These are phyloP conservation scores for Raphanus raphanistrum DNA, from an alignment of 345 rosid genomes.

Conservation along the genomic window DNA sequence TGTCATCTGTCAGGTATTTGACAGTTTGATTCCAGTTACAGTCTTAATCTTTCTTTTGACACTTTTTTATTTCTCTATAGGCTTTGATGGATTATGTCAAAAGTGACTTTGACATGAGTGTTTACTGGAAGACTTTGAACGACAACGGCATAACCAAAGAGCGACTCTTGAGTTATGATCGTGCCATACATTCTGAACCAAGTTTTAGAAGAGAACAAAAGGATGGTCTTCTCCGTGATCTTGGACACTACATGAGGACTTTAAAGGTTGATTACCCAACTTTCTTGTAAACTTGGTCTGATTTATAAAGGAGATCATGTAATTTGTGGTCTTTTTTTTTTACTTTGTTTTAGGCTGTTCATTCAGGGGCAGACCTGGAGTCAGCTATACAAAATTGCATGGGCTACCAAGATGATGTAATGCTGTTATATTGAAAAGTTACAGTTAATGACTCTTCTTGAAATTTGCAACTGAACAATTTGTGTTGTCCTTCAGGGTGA, in stretches of 20 bases:
- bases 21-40: conserved; percentile 5
- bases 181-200: conserved; percentile 90
- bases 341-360: conserved; percentile 75
- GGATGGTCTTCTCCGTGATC: conserved; percentile 86
- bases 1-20: conserved; percentile 87
- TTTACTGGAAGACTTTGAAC: conserved; percentile 96
- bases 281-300: conserved; percentile 24
- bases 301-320: background rate
- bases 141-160: conserved; percentile 93
- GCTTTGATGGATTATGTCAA: conserved; percentile 79
- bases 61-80: conserved; percentile 43
- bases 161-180: conserved; percentile 94
- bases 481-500: conserved; percentile 63
- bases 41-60: conserved; percentile 10
- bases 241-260: conserved; percentile 93
- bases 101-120: conserved; percentile 73
- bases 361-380: conserved; percentile 99
- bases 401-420: conserved; percentile 90
- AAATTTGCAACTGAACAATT: conserved; percentile 25
- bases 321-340: background rate
- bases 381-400: conserved; percentile 91
- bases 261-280: conserved; percentile 65
- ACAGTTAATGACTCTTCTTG: conserved; percentile 24
- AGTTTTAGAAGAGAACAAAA: conserved; percentile 76
- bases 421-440: conserved; percentile 31